Evolutionary conservation across 495 filamentous ascomycete species (phyloP), one percentile per base, ranked within the genome.

Genomic region (Cercophora scortea): DNA sequence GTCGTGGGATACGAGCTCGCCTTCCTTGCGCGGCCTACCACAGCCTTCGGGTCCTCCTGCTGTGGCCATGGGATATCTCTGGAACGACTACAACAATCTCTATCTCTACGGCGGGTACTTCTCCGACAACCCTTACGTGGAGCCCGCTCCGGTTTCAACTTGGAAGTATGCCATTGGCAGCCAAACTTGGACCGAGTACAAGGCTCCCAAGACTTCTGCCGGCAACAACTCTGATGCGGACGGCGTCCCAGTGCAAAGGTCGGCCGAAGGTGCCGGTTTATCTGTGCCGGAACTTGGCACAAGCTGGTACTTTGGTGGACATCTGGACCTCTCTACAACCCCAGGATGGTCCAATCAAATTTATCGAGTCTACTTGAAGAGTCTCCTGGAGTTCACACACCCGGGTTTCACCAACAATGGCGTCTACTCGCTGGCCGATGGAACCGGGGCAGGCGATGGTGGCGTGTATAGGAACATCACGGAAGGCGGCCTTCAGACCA

Each of bases 291-390:
- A 84, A 33, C 61, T 88, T 8, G 86, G 83, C 0, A 54, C 83
- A 47, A 84, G 83, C 10, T 90, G 78, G 72, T 89, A 87, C 61
- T 90, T 90, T 64, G 86, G 85, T 32, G 86, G 86, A 0, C 87
- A 89, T 64, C 65, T 85, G 13, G 86, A 90, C 61, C 65, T 67
- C 47, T 77, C 75, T 40, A 90, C 86, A 1, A 87, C 85, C 0
- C 67, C 71, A 8, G 85, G 85, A n/a, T 89, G 85, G 87, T 79
- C 77, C 33, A 71, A 76, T 35, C 71, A 78, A 51, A 71, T 78
- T n/a, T 55, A 61, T 0, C 75, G 85, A 4, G 65, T 85, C 6
- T 90, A 89, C 60, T 67, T 90, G 25, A 87, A 85, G 66, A 85
- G 80, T 50, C 63, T 90, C 5, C 61, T 89, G n/a, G 85, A 90